phyloP scores from a whole-genome alignment of 2,329 filamentous ascomycete species.

The Helicocarpus griseus region DNA sequence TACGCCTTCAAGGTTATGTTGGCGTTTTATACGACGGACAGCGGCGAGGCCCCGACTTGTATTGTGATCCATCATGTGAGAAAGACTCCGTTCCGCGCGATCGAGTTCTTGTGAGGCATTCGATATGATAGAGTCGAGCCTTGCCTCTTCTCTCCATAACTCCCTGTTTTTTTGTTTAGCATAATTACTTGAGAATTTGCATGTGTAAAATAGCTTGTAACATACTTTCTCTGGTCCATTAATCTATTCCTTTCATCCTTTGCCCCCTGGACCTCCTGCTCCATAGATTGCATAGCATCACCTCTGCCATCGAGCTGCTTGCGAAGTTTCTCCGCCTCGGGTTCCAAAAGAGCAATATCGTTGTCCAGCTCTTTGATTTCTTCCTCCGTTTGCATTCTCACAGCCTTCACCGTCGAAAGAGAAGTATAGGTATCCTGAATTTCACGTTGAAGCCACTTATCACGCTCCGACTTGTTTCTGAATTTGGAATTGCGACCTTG shows the following conservation, averaged over 20 bases:
- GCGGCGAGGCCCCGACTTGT: slow-evolving; percentile 81
- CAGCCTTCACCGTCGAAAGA: slow-evolving; percentile 70
- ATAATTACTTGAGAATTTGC: neutral
- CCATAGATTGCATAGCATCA: slow-evolving; percentile 60
- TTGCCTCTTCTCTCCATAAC: slow-evolving; percentile 81
- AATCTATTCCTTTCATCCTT: slow-evolving; percentile 70
- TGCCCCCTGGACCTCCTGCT: slow-evolving; percentile 64
- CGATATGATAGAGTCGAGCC: slow-evolving; percentile 65
- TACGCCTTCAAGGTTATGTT: slow-evolving; percentile 71
- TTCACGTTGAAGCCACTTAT: slow-evolving; percentile 70
- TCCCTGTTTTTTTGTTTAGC: slow-evolving; percentile 29
- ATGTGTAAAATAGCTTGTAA: slow-evolving; percentile 2
- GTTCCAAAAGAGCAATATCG: slow-evolving; percentile 62
- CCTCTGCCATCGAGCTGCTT: slow-evolving; percentile 69
- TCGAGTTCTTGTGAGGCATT: slow-evolving; percentile 69
- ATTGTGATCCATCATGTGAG: slow-evolving; percentile 79
- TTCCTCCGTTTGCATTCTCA: slow-evolving; percentile 73
- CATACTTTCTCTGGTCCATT: slow-evolving; percentile 69
- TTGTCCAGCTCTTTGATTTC: slow-evolving; percentile 64
- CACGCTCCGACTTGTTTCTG: slow-evolving; percentile 76
- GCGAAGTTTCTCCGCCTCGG: slow-evolving; percentile 60
- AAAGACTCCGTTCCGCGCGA: slow-evolving; percentile 65
- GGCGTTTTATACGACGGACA: slow-evolving; percentile 70
- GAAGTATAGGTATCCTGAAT: slow-evolving; percentile 70
- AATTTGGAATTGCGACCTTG: slow-evolving; percentile 84